A percentile compares a stretch with the other conserved stretches of the same genome.
Evolutionary conservation across 257 asterid species (phyloP).

Genomic region (Nicotiana otophora): DNA sequence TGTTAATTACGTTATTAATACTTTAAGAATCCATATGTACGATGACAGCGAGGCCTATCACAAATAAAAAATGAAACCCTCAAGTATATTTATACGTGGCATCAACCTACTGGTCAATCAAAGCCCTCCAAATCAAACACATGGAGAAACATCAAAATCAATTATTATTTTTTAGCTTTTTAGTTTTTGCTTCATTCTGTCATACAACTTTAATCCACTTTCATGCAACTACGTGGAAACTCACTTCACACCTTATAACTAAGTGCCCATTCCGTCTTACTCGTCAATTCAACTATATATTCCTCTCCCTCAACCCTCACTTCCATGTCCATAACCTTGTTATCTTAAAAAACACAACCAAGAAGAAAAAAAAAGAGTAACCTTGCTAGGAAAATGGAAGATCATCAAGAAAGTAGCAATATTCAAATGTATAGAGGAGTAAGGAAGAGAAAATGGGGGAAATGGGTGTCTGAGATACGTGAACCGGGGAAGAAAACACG

Average conservation of each 20-base stretch:
- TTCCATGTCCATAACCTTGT: background rate
- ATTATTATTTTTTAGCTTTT: background rate
- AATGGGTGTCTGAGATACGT: slow-evolving; percentile 66
- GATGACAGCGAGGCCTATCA: background rate
- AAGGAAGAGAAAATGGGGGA: slow-evolving; percentile 48
- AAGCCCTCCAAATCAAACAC: background rate
- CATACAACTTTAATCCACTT: slow-evolving; percentile 38
- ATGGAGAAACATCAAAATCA: background rate
- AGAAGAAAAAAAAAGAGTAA: background rate
- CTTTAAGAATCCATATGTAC: background rate
- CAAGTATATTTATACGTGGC: background rate
- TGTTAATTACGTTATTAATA: background rate
- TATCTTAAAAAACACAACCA: background rate
- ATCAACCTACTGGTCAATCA: background rate
- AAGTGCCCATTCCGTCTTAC: slow-evolving; percentile 5
- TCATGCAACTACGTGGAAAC: slow-evolving; percentile 59
- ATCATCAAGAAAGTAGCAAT: background rate
- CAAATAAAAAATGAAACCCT: background rate
- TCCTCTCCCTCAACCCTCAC: background rate
- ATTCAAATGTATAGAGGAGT: slow-evolving; percentile 24
- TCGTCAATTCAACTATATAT: background rate
- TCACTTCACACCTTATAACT: slow-evolving; percentile 13
- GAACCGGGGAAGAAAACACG: slow-evolving; percentile 47
- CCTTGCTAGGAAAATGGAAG: background rate
- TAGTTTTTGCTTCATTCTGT: slow-evolving; percentile 6